Percentiles rank a stretch among this genome's conserved stretches.
phyloP scores from a whole-genome alignment of 768 basidiomycete genomes.

The Coprinopsis strossmayeri region DNA sequence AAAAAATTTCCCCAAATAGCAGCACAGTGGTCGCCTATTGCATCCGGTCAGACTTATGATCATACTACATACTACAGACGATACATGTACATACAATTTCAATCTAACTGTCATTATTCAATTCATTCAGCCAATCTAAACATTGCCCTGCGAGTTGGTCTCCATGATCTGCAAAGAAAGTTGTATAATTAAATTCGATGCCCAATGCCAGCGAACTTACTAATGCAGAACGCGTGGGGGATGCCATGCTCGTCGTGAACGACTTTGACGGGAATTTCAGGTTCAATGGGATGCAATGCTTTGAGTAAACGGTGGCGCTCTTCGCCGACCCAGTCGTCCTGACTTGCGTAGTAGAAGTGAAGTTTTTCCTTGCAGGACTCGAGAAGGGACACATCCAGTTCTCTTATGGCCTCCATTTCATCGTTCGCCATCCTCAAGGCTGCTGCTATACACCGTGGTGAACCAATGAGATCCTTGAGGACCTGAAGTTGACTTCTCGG shows the following conservation, averaged over 20 bases:
- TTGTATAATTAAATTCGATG: neutral
- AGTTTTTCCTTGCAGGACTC: slow-evolving; percentile 29
- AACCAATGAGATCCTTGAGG: slow-evolving; percentile 43
- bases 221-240: slow-evolving; percentile 72
- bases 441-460: slow-evolving; percentile 44
- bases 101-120: neutral
- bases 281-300: slow-evolving; percentile 28
- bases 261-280: slow-evolving; percentile 22
- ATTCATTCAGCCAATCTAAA: slow-evolving; percentile 29
- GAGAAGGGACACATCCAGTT: slow-evolving; percentile 43
- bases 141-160: slow-evolving; percentile 45
- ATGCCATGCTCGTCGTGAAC: slow-evolving; percentile 41
- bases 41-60: no score
- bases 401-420: slow-evolving; percentile 59
- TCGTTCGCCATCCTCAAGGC: slow-evolving; percentile 56
- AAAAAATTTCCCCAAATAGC: no score
- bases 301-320: slow-evolving; percentile 40
- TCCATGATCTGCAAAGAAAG: slow-evolving; percentile 38
- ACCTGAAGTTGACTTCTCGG: slow-evolving; percentile 39
- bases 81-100: neutral
- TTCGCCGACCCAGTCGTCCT: slow-evolving; percentile 66
- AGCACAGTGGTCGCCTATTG: no score
- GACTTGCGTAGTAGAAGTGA: slow-evolving; percentile 52
- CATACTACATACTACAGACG: no score
- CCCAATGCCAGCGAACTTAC: slow-evolving; percentile 30